Evolutionary conservation across 495 filamentous ascomycete genomes (phyloP).

Genomic region (Evernia prunastri): DNA sequence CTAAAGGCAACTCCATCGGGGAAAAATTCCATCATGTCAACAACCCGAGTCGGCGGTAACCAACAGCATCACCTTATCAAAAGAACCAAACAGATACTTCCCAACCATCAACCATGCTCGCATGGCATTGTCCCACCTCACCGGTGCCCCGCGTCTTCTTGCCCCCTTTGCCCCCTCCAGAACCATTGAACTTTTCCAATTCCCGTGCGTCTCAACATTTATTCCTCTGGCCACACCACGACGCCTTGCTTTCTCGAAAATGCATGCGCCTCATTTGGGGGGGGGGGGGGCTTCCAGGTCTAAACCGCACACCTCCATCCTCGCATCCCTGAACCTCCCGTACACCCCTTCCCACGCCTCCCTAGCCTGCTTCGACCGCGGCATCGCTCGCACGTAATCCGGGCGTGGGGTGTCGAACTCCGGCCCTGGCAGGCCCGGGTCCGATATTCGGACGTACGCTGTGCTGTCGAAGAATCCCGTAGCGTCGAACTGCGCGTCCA

Average conservation of each 20-base stretch:
- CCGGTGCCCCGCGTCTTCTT: neutral
- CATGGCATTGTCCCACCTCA: neutral
- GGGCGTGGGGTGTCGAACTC: constrained; percentile 38
- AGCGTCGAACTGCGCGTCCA: constrained; percentile 33
- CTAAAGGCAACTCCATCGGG: neutral
- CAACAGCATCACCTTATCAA: neutral
- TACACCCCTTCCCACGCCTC: constrained; percentile 40
- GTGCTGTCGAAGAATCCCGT: constrained; percentile 33
- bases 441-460: constrained; percentile 38
- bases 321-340: constrained; percentile 28
- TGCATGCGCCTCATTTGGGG: too few species aligned
- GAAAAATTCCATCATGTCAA: neutral
- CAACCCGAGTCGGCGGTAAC: neutral
- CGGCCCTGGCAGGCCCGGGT: constrained; percentile 40
- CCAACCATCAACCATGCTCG: neutral
- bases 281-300: constrained; percentile 31
- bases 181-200: neutral
- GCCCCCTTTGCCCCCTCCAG: neutral
- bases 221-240: neutral
- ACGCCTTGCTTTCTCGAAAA: neutral
- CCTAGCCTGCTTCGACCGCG: constrained; percentile 36
- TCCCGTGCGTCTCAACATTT: neutral
- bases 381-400: constrained; percentile 31
- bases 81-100: neutral
- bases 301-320: constrained; percentile 35